phyloP scores from a whole-genome alignment of 495 filamentous ascomycete genomes.

The Aspergillus wentii region DNA sequence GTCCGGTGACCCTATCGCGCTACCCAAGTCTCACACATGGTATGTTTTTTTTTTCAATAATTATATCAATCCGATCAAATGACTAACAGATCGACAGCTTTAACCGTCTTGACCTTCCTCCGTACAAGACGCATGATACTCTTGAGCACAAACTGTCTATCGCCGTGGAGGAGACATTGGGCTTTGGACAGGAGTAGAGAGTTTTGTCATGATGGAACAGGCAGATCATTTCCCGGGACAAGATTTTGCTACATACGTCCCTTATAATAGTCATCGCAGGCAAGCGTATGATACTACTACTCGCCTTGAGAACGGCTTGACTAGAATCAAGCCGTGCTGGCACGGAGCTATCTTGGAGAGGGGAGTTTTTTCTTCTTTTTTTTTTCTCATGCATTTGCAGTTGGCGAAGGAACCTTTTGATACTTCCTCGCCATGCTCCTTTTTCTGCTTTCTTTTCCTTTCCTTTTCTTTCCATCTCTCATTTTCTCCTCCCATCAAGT shows the following conservation, averaged over 20 bases:
- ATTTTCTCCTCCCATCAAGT: no score
- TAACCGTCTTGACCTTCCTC: slow-evolving; percentile 93
- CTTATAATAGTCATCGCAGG: slow-evolving; percentile 3
- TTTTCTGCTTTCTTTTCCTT: slow-evolving; percentile 9
- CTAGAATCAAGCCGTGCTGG: no score
- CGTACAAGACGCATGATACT: slow-evolving; percentile 83
- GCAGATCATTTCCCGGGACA: slow-evolving; percentile 3
- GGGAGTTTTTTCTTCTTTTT: slow-evolving; percentile 7
- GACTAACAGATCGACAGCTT: slow-evolving; percentile 55
- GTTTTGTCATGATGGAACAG: slow-evolving; percentile 2
- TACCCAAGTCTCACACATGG: slow-evolving; percentile 98
- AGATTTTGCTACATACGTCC: not conserved
- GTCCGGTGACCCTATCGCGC: slow-evolving; percentile 78
- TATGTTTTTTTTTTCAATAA: slow-evolving; percentile 43
- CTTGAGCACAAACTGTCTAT: slow-evolving; percentile 87
- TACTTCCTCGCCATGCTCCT: no score
- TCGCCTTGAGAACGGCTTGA: no score
- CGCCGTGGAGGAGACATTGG: slow-evolving; percentile 97
- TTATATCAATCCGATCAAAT: slow-evolving; percentile 1
- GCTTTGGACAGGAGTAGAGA: slow-evolving; percentile 91
- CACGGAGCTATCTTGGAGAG: no score
- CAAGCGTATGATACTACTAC: no score
- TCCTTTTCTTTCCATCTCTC: not conserved
- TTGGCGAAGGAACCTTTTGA: no score
- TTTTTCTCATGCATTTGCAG: slow-evolving; percentile 8